Percentiles rank a stretch among this genome's conserved stretches.
Conservation (phyloP, 2,329 filamentous ascomycete species). For the Cladophialophora chaetospira region DNA sequence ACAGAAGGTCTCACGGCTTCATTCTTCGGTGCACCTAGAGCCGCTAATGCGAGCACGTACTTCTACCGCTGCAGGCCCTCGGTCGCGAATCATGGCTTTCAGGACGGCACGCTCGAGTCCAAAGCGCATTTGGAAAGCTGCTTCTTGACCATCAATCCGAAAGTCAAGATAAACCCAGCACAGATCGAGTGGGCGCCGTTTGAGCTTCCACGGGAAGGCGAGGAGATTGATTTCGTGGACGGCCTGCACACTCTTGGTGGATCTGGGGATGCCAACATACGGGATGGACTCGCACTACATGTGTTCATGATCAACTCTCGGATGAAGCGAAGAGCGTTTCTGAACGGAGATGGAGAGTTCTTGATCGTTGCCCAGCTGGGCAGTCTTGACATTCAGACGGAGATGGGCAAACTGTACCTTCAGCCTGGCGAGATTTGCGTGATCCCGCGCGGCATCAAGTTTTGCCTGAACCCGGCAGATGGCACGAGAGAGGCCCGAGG, state of each 20-base stretch:
- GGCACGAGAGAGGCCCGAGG: slow-evolving; percentile 58
- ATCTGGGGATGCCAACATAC: slow-evolving; percentile 59
- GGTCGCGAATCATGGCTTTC: slow-evolving; percentile 57
- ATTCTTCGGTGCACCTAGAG: slow-evolving; percentile 59
- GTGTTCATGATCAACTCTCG: slow-evolving; percentile 59
- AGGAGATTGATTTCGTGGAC: slow-evolving; percentile 57
- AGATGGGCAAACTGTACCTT: slow-evolving; percentile 64
- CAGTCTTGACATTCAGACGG: slow-evolving; percentile 66
- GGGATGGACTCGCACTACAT: slow-evolving; percentile 57
- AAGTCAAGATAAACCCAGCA: slow-evolving; percentile 47
- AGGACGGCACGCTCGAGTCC: slow-evolving; percentile 22
- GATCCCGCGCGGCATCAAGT: slow-evolving; percentile 65
- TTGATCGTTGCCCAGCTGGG: slow-evolving; percentile 67
- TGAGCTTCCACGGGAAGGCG: slow-evolving; percentile 2
- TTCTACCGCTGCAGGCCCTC: slow-evolving; percentile 61
- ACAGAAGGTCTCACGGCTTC: slow-evolving; percentile 57
- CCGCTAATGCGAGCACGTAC: slow-evolving; percentile 61
- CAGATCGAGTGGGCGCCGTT: slow-evolving; percentile 7
- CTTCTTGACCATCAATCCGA: slow-evolving; percentile 61
- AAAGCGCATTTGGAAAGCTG: slow-evolving; percentile 2
- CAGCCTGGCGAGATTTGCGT: slow-evolving; percentile 67
- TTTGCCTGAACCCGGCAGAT: slow-evolving; percentile 57
- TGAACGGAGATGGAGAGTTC: slow-evolving; percentile 66
- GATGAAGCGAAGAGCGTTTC: slow-evolving; percentile 60
- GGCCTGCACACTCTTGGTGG: slow-evolving; percentile 58